Base-by-base conservation (phyloP, 2,329 filamentous ascomycete species). In the Sarocladium strictum region DNA sequence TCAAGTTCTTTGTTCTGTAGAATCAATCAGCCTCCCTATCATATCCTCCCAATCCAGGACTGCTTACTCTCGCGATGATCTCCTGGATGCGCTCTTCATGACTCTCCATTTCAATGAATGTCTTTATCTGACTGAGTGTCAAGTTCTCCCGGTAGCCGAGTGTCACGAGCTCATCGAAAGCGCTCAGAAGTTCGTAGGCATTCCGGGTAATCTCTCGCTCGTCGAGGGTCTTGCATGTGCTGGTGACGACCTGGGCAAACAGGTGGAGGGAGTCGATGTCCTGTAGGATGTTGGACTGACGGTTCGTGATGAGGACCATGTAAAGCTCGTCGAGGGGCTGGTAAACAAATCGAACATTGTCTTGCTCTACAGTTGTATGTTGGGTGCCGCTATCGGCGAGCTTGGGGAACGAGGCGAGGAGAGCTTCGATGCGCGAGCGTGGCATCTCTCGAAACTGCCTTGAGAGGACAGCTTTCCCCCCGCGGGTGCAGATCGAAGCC, bases 261-360 rank as follows among this genome's bases (percentile, higher is more conserved):
- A 99, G 82, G 72, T 99, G 95, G 57, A 99, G 83, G 57, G 94
- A 96, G 75, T 97, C 94, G 72, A 99, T 99, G 73, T 99, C 94
- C 76, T 99, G 94, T 53, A 99, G 82, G 63, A 99, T 99, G 75
- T 99, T 99, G 72, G 93, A 97, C 78, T 97, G 94, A 65, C 91
- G 89, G 79, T 99, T 99, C 72, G 95, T 99, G 74, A 99, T 97
- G 67, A 99, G 85, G 61, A 99, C 93, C 84, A 99, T 97, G 82
- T 99, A 99, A 60, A 99, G 86, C 78, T 99, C 95, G 75, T 99
- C 95, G 60, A 99, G 82, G 57, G 94, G 95, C 72, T 99, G 94
- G 79, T 99, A 99, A 56, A 99, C 94, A 69, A 97, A 99, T 76
- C 94, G 93, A 67, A 99, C 94, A 77, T 96, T 97, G 77, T 99